Conservation (phyloP, 2,329 filamentous ascomycete genomes). For the Penicillium sp. region DNA sequence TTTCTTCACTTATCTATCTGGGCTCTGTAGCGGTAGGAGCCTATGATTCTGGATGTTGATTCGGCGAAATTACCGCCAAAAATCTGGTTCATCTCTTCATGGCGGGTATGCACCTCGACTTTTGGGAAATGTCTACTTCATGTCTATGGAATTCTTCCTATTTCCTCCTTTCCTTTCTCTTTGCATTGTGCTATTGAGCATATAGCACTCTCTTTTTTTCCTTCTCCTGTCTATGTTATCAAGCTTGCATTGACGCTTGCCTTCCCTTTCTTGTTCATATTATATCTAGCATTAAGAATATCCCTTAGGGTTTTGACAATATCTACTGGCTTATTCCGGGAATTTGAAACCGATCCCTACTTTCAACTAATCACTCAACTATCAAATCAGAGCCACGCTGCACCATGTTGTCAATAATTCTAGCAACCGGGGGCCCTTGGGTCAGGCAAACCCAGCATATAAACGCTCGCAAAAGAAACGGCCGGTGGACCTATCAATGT, state of each 20-base stretch:
- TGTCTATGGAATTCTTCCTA: neutral
- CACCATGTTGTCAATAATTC: no score
- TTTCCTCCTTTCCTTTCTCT: neutral
- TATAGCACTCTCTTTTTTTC: constrained; percentile 4
- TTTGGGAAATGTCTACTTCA: neutral
- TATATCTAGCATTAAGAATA: neutral
- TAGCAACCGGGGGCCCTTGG: no score
- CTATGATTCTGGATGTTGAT: constrained; percentile 3
- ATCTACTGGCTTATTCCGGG: neutral
- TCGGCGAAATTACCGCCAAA: constrained; percentile 5
- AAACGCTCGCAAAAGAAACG: no score
- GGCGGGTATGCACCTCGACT: neutral
- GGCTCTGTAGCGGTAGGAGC: neutral
- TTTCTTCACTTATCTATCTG: neutral
- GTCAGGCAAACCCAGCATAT: no score
- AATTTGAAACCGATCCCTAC: neutral
- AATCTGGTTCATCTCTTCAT: neutral
- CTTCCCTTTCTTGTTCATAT: neutral
- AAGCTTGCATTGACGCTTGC: neutral
- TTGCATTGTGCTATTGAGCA: constrained; percentile 1
- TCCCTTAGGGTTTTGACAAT: neutral
- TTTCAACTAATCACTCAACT: neutral
- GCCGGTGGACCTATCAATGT: no score
- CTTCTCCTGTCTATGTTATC: constrained; percentile 1
- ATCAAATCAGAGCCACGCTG: no score